These are phyloP conservation scores for Peronospora farinosa DNA, from an alignment of 352 stramenopile genomes.

Conservation along the genomic window DNA sequence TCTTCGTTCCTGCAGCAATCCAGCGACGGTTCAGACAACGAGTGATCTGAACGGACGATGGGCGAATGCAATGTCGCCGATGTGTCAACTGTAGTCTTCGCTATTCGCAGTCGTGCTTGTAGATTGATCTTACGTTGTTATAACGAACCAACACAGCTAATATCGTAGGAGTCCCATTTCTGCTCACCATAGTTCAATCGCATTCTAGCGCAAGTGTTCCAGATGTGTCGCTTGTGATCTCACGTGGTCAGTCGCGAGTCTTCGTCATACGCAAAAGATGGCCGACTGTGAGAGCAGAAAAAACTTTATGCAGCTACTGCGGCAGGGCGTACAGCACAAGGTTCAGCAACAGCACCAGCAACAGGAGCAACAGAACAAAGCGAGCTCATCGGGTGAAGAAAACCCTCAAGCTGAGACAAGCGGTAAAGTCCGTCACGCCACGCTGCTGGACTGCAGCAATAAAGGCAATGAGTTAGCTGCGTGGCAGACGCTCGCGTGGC, in stretches of 20 bases:
- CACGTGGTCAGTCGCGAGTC: conserved; percentile 11
- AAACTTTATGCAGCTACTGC: conserved; percentile 53
- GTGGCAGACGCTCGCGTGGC: conserved; percentile 74
- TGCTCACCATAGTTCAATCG: conserved; percentile 21
- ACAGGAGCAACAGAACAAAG: conserved; percentile 10
- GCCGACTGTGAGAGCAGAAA: conserved; percentile 25
- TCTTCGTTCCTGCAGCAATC: conserved; percentile 88
- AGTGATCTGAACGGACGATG: conserved; percentile 17
- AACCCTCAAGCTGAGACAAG: conserved; percentile 14
- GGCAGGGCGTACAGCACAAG: conserved; percentile 54
- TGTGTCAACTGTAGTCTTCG: not conserved
- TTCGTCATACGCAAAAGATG: conserved; percentile 11
- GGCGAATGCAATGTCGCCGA: not conserved
- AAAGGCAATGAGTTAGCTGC: conserved; percentile 4
- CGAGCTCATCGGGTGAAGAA: conserved; percentile 2
- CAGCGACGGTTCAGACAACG: conserved; percentile 25
- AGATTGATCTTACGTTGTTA: conserved; percentile 20
- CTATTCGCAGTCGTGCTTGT: conserved; percentile 9
- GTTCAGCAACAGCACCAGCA: conserved; percentile 19
- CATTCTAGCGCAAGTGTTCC: conserved; percentile 2
- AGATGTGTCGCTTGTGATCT: conserved; percentile 8
- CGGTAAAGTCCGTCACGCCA: conserved; percentile 19
- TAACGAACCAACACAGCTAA: conserved; percentile 10
- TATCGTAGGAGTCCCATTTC: conserved; percentile 18
- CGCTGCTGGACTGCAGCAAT: conserved; percentile 7